phyloP scores from a whole-genome alignment of 2,329 filamentous ascomycete genomes.

The Ophiostoma montium region DNA sequence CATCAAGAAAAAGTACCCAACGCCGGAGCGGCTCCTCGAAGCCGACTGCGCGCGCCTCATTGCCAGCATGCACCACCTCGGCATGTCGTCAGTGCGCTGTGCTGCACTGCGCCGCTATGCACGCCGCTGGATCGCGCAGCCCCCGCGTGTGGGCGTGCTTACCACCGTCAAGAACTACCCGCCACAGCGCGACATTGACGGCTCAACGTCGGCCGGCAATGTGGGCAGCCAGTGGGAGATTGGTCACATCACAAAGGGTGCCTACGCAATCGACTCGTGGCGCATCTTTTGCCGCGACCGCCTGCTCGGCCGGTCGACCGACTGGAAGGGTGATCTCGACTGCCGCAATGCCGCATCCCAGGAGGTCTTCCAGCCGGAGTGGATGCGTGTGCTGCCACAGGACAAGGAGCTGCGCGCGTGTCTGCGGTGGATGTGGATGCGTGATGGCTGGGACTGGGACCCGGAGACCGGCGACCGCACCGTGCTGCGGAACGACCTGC shows the following conservation, averaged over 20 bases:
- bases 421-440: constrained; percentile 83
- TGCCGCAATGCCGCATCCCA: background rate
- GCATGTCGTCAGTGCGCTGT: constrained; percentile 55
- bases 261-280: constrained; percentile 81
- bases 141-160: constrained; percentile 44
- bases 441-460: constrained; percentile 74
- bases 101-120: constrained; percentile 57
- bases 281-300: constrained; percentile 82
- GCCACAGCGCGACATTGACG: constrained; percentile 9
- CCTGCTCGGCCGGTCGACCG: constrained; percentile 48
- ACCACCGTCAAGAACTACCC: constrained; percentile 38
- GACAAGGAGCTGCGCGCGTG: constrained; percentile 87
- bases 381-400: constrained; percentile 69
- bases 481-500: constrained; percentile 37
- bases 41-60: constrained; percentile 41
- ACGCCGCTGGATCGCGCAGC: constrained; percentile 47
- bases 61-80: constrained; percentile 52
- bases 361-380: constrained; percentile 53
- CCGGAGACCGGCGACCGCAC: constrained; percentile 50
- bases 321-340: constrained; percentile 45
- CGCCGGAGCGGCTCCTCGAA: constrained; percentile 44
- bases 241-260: constrained; percentile 67
- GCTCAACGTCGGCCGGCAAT: constrained; percentile 14
- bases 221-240: constrained; percentile 57
- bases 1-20: constrained; percentile 52